A percentile compares a stretch with the other conserved stretches of the same genome.
Conservation (phyloP, 2,329 filamentous ascomycete species). For the Pseudocercospora vitis region DNA sequence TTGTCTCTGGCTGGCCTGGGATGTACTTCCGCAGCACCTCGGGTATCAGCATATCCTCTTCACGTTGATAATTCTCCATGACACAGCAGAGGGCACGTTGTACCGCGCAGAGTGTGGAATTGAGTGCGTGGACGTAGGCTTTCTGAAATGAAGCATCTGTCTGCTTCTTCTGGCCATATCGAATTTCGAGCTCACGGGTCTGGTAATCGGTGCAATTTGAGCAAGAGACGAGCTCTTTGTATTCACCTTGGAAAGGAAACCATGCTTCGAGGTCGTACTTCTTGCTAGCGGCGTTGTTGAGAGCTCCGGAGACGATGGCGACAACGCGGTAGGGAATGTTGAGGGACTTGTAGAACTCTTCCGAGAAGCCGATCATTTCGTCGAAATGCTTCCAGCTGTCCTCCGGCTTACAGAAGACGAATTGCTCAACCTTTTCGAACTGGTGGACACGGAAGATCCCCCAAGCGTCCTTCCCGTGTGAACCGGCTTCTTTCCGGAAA, state of each 20-base stretch:
- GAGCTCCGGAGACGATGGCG: slow-evolving; percentile 89
- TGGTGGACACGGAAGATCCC: slow-evolving; percentile 97
- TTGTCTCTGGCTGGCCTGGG: slow-evolving; percentile 82
- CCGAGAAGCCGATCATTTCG: slow-evolving; percentile 83
- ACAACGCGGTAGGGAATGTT: slow-evolving; percentile 88
- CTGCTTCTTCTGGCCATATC: slow-evolving; percentile 83
- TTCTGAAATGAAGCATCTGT: slow-evolving; percentile 73
- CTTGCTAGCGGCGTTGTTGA: slow-evolving; percentile 87
- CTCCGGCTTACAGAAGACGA: slow-evolving; percentile 78
- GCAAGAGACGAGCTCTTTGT: slow-evolving; percentile 96
- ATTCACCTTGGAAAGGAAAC: slow-evolving; percentile 95
- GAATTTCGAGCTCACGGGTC: slow-evolving; percentile 87
- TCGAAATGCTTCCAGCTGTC: slow-evolving; percentile 93
- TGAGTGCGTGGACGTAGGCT: slow-evolving; percentile 91
- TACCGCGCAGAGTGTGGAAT: slow-evolving; percentile 86
- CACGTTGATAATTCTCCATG: slow-evolving; percentile 94
- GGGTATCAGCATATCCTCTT: slow-evolving; percentile 78
- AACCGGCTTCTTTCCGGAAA: slow-evolving; percentile 92
- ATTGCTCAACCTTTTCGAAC: slow-evolving; percentile 91
- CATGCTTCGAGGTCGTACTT: slow-evolving; percentile 96
- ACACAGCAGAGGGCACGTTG: slow-evolving; percentile 91
- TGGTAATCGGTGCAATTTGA: slow-evolving; percentile 99
- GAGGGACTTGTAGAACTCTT: slow-evolving; percentile 93
- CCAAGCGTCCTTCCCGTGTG: slow-evolving; percentile 92
- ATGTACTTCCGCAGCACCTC: slow-evolving; percentile 86